Conservation (phyloP, 2,329 filamentous ascomycete species). For the Botrytis cinerea region DNA sequence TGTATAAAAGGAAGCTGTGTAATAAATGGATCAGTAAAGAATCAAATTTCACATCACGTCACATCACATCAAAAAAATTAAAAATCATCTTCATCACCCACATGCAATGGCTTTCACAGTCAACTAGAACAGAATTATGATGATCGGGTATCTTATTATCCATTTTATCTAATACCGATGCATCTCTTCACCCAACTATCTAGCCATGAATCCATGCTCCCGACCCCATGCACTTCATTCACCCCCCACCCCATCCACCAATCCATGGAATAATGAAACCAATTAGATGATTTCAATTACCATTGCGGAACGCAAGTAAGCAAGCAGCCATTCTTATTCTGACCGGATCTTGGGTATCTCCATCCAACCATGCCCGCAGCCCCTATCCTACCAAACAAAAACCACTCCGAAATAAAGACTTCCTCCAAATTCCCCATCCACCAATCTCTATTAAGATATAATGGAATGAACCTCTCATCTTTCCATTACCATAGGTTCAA, state of each 20-base stretch:
- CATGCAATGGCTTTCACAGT: neutral
- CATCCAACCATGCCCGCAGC: conserved; percentile 22
- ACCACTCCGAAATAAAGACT: conserved; percentile 18
- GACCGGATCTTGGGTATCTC: conserved; percentile 26
- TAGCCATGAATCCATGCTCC: neutral
- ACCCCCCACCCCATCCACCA: conserved; percentile 1
- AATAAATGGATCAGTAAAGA: neutral
- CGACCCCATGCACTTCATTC: neutral
- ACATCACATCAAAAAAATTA: neutral
- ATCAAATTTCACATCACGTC: too few species aligned
- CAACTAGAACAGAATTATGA: neutral
- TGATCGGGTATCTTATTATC: conserved; percentile 24
- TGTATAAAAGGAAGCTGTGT: neutral
- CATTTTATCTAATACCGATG: conserved; percentile 19
- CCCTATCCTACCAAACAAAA: conserved; percentile 19
- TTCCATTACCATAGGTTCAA: conserved; percentile 6
- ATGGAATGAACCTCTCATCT: conserved; percentile 7
- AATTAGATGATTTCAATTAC: neutral
- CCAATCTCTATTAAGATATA: conserved; percentile 17
- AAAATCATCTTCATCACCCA: neutral
- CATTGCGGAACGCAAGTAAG: conserved; percentile 5
- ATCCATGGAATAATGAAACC: conserved; percentile 8
- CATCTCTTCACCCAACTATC: conserved; percentile 8
- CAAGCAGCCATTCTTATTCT: conserved; percentile 22
- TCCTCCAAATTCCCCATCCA: conserved; percentile 1